Evolutionary conservation across 164 flowering plant genomes (phyloP), one percentile per base, ranked within the genome.

Genomic region (Buxus sempervirens): DNA sequence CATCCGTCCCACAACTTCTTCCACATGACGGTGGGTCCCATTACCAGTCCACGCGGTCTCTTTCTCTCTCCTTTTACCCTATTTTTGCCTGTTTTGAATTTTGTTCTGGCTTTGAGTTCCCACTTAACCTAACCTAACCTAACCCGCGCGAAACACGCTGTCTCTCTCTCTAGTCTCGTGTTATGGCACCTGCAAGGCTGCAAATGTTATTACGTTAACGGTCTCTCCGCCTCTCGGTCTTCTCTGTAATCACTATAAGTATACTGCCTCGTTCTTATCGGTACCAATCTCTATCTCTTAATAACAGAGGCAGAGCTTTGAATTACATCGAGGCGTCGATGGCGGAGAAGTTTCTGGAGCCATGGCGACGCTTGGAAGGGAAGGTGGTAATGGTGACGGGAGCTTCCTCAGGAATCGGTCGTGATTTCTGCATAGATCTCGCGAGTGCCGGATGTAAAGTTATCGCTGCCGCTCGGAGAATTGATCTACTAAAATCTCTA

Each of bases 391-490:
- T 88, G 85, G 87, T 85, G 36, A 88, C 94, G 15, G 93, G 93
- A 1, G 96, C 96, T 0, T 89, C 97, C 0, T 82, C 97, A 0
- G 96, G 97, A 1, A 28, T 91, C 3, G 97, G 97, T 45, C 75
- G 80, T 0, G 87, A 86, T 0, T 72, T 89, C 69, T 89, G 95
- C 65, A 65, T 83, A 36, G 85, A 86, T 66, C 75, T 91, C 0
- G 88, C 91, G 62, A 70, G 69, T 72, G 85, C 89, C 63, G 96
- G 93, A 10, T 91, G 93, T 72, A 69, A 54, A 19, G 69, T 91
- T 66, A 51, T 91, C 15, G 93, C 88, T 1, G 93, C 97, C 0
- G 97, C 96, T 48, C 86, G 96, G 25, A 80, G 97, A 8, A 71
- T 75, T 54, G 90, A 87, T 32, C 84, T 82, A 12, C 76, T 91